Evolutionary conservation across 805 yeast genomes (phyloP), one percentile per base, ranked within the genome.

Genomic region (Yamadazyma sp.): DNA sequence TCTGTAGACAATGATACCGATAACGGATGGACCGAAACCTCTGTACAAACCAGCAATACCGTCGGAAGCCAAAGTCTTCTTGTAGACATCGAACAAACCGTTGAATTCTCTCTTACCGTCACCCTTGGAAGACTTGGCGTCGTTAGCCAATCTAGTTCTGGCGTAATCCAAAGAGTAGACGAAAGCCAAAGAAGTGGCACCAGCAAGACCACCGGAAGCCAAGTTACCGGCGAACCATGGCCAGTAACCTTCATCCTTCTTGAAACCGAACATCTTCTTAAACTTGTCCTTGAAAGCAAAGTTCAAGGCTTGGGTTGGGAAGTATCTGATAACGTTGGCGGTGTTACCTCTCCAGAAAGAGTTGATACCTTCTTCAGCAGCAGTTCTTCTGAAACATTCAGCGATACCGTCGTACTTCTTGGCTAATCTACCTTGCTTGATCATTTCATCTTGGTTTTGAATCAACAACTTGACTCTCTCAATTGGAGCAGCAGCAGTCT

Each of bases 281-380:
- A 90, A 86, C 77, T 87, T 85, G 72, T 90, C 97, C 80, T 89
- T 90, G 91, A 89, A 90, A 62, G 97, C 97, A 63, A 89, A 90
- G 84, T 89, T 89, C 67, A 89, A 81, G 60, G 97, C 97, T 77
- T 89, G 97, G 70, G 97, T 90, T 72, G 97, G 97, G 95, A 89
- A 89, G 82, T 90, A 89, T 80, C 97, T 86, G 77, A 89, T 83
- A 68, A 89, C 97, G 75, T 89, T 89, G 62, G 97, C 97, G 53
- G 96, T 90, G 90, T 89, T 89, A 81, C 97, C 97, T 84, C 96
- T 84, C 97, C 97, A 89, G 91, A 89, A 88, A 50, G 97, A 74
- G 54, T 73, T 77, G 50, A 85, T 62, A 82, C 97, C 97, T 78
- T 89, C 97, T 56, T 84, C 87, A 57, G 85, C 84, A 52, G 90